These are phyloP conservation scores for Lanmaoa rubissima DNA, from an alignment of 768 basidiomycete genomes.

Conservation along the genomic window DNA sequence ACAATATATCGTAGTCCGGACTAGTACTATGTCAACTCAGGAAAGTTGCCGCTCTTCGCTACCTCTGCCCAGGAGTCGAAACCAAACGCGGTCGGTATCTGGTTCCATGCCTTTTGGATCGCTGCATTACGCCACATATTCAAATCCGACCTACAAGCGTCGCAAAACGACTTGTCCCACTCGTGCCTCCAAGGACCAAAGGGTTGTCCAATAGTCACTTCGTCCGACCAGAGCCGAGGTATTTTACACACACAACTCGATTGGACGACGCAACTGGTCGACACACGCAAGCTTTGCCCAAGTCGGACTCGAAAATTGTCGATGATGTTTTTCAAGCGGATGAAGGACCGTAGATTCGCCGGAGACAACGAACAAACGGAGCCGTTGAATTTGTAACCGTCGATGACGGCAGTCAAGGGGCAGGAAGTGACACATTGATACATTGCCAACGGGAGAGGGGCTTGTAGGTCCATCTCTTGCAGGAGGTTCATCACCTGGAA, in stretches of 20 bases:
- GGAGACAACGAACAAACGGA: neutral
- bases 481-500: conserved; percentile 21
- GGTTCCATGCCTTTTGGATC: conserved; percentile 14
- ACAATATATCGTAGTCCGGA: no score
- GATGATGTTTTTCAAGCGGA: conserved; percentile 7
- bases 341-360: conserved; percentile 8
- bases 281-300: neutral
- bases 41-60: neutral
- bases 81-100: conserved; percentile 5
- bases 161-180: conserved; percentile 17
- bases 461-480: conserved; percentile 2
- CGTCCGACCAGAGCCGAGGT: conserved; percentile 9
- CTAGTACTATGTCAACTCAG: neutral
- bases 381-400: conserved; percentile 11
- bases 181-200: conserved; percentile 13
- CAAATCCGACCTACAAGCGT: conserved; percentile 3
- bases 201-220: neutral
- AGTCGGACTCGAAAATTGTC: neutral
- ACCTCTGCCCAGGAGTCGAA: conserved; percentile 15
- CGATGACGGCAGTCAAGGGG: conserved; percentile 2
- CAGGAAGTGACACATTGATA: conserved; percentile 7
- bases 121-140: neutral
- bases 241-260: conserved; percentile 1
- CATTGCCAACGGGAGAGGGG: conserved; percentile 12
- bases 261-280: neutral